phyloP scores from a whole-genome alignment of 106 monocot genomes.

The Dendrobium nobile region DNA sequence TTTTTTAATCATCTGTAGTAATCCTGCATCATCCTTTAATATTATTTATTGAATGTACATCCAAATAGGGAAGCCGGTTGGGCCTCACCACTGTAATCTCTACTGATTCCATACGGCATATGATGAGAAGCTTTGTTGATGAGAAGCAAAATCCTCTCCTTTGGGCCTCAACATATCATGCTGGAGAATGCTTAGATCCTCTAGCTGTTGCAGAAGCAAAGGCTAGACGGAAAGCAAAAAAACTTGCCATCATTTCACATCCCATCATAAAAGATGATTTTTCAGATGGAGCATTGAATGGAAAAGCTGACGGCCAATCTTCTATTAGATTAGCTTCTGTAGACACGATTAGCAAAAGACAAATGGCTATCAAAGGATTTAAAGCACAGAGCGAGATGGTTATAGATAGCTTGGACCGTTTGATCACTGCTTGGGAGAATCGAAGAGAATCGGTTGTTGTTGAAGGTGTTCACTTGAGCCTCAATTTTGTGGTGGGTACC shows the following conservation, averaged over 20 bases:
- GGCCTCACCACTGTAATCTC: conserved; percentile 87
- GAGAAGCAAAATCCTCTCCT: conserved; percentile 84
- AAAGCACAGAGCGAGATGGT: conserved; percentile 99
- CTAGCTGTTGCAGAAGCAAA: conserved; percentile 80
- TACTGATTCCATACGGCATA: conserved; percentile 93
- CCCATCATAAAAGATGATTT: conserved; percentile 20
- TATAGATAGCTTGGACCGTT: conserved; percentile 82
- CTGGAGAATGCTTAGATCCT: conserved; percentile 84
- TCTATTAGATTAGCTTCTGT: conserved; percentile 15
- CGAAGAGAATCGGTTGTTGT: conserved; percentile 84
- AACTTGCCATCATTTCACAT: conserved; percentile 17
- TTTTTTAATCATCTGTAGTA: neutral
- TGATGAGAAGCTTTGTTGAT: conserved; percentile 86
- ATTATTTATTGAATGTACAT: conserved; percentile 7
- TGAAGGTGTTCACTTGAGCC: conserved; percentile 93
- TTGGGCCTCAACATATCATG: conserved; percentile 99
- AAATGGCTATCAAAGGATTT: conserved; percentile 76
- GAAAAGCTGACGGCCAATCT: conserved; percentile 21
- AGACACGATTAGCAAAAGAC: conserved; percentile 53
- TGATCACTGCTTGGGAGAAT: conserved; percentile 96
- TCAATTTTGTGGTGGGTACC: conserved; percentile 86
- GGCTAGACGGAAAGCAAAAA: conserved; percentile 62
- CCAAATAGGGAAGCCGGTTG: conserved; percentile 71
- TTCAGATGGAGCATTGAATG: conserved; percentile 18
- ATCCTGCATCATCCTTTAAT: neutral